Percentiles rank a stretch among this genome's conserved stretches.
Evolutionary conservation across 768 basidiomycete genomes (phyloP).

Genomic region (Grammothele lineata): DNA sequence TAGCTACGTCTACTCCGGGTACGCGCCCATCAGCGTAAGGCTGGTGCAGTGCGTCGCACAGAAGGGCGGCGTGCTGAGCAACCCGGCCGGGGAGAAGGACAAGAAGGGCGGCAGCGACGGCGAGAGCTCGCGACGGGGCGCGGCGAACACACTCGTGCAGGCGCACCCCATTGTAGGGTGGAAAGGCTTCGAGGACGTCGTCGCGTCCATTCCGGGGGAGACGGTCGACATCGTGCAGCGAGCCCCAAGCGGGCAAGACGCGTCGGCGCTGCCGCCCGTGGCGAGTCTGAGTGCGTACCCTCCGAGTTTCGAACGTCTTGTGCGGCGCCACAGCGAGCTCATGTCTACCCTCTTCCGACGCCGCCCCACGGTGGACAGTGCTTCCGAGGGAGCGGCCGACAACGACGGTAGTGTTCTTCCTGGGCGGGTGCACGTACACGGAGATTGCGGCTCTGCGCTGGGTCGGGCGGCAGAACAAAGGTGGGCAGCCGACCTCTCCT

Average conservation of each 20-base stretch:
- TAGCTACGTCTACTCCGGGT: slow-evolving; percentile 94
- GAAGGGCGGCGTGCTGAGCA: slow-evolving; percentile 85
- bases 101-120: slow-evolving; percentile 35
- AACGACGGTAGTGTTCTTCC: slow-evolving; percentile 92
- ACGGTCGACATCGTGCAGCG: slow-evolving; percentile 74
- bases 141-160: slow-evolving; percentile 51
- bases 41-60: slow-evolving; percentile 92
- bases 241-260: slow-evolving; percentile 26
- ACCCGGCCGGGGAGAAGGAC: slow-evolving; percentile 60
- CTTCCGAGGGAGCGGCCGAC: slow-evolving; percentile 55
- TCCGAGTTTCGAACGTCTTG: too few species aligned
- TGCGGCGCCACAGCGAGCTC: too few species aligned
- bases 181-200: slow-evolving; percentile 94
- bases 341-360: not conserved
- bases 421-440: slow-evolving; percentile 96
- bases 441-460: slow-evolving; percentile 95
- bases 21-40: slow-evolving; percentile 88
- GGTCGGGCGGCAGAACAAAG: slow-evolving; percentile 83
- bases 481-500: slow-evolving; percentile 32
- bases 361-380: too few species aligned
- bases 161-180: slow-evolving; percentile 94
- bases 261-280: slow-evolving; percentile 22
- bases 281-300: slow-evolving; percentile 30
- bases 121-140: slow-evolving; percentile 32
- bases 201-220: slow-evolving; percentile 78